Evolutionary conservation across 495 filamentous ascomycete genomes (phyloP), one percentile per base, ranked within the genome.

Genomic region (Clavariopsis aquatica): DNA sequence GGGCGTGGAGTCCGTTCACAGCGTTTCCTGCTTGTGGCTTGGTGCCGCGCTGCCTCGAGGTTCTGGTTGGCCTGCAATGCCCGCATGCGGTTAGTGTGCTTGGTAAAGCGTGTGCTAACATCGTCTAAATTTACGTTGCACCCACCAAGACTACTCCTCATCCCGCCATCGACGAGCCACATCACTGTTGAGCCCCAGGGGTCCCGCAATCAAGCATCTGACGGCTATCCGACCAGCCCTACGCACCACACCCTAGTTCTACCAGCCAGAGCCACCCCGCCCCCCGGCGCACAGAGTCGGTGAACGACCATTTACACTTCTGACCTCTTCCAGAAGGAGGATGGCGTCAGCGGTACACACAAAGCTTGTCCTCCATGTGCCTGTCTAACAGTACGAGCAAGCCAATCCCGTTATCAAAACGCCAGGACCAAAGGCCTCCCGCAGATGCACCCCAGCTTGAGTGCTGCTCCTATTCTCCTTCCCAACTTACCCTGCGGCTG

Each of bases 121-220:
- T 41, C 28, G 57, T 62, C 67, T 70, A 70, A 61, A 53, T 66
- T 62, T 70, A 66, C 62, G 49, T 65, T 22, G 61, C 51, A 69
- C 56, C n/a, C n/a, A n/a, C n/a, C n/a, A 4, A 58, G 17, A 47
- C 26, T 51, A 19, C 45, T 27, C 49, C 20, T 43, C 6, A n/a
- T 43, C 38, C 38, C 26, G 46, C 13, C 28, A 13, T 23, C 47
- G 24, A 15, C 38, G 52, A 41, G 43, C 52, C 49, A 23, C 38
- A 22, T 29, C 27, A 57, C 24, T 51, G 10, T n/a, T 43, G 63
- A 66, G 66, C 62, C 66, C 66, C 66, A 65, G 62, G 66, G 66
- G 62, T 61, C 56, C 41, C 20, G 46, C 17, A 65, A 66, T 34
- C 59, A 70, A 70, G 68, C 68, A 36, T 71, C 64, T 71, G 64